Evolutionary conservation across 1,284 basidiomycete genomes (phyloP).

Genomic region (Irpex sp.): DNA sequence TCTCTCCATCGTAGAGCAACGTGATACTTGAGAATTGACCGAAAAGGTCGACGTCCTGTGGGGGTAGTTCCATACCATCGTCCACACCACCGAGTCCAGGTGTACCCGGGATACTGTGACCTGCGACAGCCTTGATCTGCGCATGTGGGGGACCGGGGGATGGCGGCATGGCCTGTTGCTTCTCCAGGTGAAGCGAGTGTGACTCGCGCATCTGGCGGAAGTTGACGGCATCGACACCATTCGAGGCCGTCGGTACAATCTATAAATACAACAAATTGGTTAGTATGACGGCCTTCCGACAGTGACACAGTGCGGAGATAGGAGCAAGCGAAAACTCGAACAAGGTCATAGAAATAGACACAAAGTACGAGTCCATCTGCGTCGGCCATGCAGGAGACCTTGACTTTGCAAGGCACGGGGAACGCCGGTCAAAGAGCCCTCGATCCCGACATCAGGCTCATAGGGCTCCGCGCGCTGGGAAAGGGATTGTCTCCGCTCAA

Average conservation of each 20-base stretch:
- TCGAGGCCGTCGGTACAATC: conserved; percentile 82
- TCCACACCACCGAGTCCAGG: conserved; percentile 38
- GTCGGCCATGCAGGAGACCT: too few relatives aligned
- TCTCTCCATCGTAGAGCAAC: conserved; percentile 76
- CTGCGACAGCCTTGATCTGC: conserved; percentile 36
- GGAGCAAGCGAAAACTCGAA: too few relatives aligned
- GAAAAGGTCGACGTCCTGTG: conserved; percentile 56
- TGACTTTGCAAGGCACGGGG: background rate
- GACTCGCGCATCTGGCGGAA: conserved; percentile 90
- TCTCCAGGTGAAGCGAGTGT: conserved; percentile 84
- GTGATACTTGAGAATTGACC: conserved; percentile 85
- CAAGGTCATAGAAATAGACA: too few relatives aligned
- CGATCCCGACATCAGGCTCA: background rate
- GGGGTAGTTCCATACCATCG: conserved; percentile 42
- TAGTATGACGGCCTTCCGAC: background rate
- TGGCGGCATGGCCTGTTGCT: conserved; percentile 26
- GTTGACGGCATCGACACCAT: conserved; percentile 84
- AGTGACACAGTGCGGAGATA: too few relatives aligned
- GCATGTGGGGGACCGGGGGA: conserved; percentile 7
- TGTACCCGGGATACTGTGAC: conserved; percentile 30
- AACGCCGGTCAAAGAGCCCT: background rate
- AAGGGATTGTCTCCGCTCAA: background rate
- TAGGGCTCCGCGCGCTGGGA: background rate
- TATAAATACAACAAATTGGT: conserved; percentile 25
- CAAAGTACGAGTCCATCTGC: too few relatives aligned